A percentile compares a stretch with the other conserved stretches of the same genome.
Conservation (phyloP, 2,329 filamentous ascomycete genomes). For the Rutstroemia sp. region DNA sequence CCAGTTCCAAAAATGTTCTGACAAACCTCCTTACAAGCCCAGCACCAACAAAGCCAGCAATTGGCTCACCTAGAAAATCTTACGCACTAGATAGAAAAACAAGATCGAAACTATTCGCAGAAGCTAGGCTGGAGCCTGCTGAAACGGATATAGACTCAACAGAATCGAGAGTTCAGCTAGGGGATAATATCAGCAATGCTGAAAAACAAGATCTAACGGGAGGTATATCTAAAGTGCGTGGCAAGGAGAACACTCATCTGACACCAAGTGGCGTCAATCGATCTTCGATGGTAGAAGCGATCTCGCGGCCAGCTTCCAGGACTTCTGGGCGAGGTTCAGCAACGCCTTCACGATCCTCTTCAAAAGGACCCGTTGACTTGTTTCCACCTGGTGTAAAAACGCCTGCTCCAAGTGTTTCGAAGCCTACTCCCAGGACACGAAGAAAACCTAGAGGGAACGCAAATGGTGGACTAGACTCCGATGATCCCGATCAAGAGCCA, state of each 20-base stretch:
- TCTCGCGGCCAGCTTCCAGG: conserved; percentile 7
- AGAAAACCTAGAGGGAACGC: not conserved
- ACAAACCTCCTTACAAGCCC: conserved; percentile 14
- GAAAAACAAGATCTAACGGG: too few species aligned
- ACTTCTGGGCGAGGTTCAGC: not conserved
- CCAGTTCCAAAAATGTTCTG: conserved; percentile 3
- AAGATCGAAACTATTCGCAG: not conserved
- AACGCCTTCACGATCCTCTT: not conserved
- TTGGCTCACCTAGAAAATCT: not conserved
- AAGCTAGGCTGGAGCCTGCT: not conserved
- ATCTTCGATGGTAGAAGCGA: too few species aligned
- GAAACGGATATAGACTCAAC: not conserved
- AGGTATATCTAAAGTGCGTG: too few species aligned
- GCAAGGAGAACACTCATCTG: too few species aligned
- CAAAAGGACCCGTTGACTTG: not conserved
- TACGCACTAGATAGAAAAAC: not conserved
- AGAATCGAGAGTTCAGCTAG: too few species aligned
- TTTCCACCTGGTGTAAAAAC: too few species aligned
- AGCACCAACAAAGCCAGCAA: not conserved
- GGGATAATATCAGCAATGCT: not conserved
- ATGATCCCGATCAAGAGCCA: conserved; percentile 27
- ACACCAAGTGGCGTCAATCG: too few species aligned
- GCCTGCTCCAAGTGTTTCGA: too few species aligned
- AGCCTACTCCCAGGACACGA: not conserved
- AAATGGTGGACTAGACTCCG: not conserved